Evolutionary conservation across 805 yeast species (phyloP).

Genomic region (Nematodospora valgi): DNA sequence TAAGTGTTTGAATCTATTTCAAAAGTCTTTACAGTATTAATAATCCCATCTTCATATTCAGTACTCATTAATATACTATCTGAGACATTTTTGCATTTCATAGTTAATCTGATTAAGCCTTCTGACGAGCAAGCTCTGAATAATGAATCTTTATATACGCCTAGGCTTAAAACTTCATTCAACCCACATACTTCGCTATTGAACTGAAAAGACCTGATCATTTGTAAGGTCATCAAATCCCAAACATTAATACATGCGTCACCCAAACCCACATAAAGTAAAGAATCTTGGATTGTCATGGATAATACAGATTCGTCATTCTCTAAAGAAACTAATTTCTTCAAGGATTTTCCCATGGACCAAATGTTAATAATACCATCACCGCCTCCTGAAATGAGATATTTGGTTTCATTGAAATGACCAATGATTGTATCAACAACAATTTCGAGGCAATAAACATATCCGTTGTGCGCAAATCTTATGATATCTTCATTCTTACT

Average conservation of each 20-base stretch:
- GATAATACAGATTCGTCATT: slow-evolving; percentile 73
- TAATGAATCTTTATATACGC: slow-evolving; percentile 52
- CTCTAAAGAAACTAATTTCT: slow-evolving; percentile 40
- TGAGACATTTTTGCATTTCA: slow-evolving; percentile 14
- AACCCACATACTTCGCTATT: slow-evolving; percentile 8
- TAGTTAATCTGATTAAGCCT: slow-evolving; percentile 27
- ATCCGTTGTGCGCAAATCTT: slow-evolving; percentile 88
- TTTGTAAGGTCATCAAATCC: slow-evolving; percentile 82
- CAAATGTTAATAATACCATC: slow-evolving; percentile 86
- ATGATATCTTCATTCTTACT: slow-evolving; percentile 64
- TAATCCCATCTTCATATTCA: slow-evolving; percentile 38
- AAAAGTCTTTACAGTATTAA: slow-evolving; percentile 55
- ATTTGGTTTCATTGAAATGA: slow-evolving; percentile 14
- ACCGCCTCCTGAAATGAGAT: slow-evolving; percentile 66
- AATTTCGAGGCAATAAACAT: slow-evolving; percentile 66
- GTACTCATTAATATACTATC: slow-evolving; percentile 10
- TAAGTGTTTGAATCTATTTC: slow-evolving; percentile 35
- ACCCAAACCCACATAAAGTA: slow-evolving; percentile 78
- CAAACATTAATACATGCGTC: slow-evolving; percentile 76
- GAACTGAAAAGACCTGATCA: slow-evolving; percentile 44
- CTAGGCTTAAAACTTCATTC: slow-evolving; percentile 51
- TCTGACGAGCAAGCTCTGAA: slow-evolving; percentile 59
- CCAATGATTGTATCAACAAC: slow-evolving; percentile 19
- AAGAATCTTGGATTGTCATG: slow-evolving; percentile 59
- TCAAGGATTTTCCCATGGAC: slow-evolving; percentile 37